Evolutionary conservation across 2,329 filamentous ascomycete species (phyloP), one percentile per base, ranked within the genome.

Genomic region (Aspergillus viridinutans): DNA sequence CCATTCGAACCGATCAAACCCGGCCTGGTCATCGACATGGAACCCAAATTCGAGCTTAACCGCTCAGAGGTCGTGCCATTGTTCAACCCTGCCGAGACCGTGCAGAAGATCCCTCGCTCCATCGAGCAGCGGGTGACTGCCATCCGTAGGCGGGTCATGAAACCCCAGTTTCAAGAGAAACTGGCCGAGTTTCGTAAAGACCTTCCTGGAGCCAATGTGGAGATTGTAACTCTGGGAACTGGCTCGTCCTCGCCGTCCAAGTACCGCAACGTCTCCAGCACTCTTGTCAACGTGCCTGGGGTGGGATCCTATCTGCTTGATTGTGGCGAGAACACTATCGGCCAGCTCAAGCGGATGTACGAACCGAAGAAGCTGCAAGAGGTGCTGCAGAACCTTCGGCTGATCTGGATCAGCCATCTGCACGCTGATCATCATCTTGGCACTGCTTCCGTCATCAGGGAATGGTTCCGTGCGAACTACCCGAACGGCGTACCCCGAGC

Each of bases 341-440:
- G 93, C 10, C 92, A 97, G 71, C 78, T 99, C 42, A 85, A 85
- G 57, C 88, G 94, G 52, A 80, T 90, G 0, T 93, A 89, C 66
- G 81, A 83, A 5, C 77, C 80, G 0, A 80, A 85, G 4, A 83
- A 90, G 61, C 78, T 93, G 3, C 78, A 79, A 28, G 80, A 86
- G n/a, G 81, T 96, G 12, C 78, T 99, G n/a, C 82, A 80, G 58
- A 86, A 95, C 61, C 80, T 99, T 47, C 88, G 87, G 54, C 84
- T 86, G 64, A 87, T 99, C 61, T 96, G 91, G 85, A 94, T 99
- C 74, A 96, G 90, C 72, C 94, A 99, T 76, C 80, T 96, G 60
- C 94, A 99, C 73, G 94, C 94, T 4, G 94, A 99, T 75, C 94
- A 99, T 74, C 94, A 97, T 69, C 83, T 99, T 21, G 94, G 94